phyloP scores from a whole-genome alignment of 257 asterid species.

The Salvia rosmarinus region DNA sequence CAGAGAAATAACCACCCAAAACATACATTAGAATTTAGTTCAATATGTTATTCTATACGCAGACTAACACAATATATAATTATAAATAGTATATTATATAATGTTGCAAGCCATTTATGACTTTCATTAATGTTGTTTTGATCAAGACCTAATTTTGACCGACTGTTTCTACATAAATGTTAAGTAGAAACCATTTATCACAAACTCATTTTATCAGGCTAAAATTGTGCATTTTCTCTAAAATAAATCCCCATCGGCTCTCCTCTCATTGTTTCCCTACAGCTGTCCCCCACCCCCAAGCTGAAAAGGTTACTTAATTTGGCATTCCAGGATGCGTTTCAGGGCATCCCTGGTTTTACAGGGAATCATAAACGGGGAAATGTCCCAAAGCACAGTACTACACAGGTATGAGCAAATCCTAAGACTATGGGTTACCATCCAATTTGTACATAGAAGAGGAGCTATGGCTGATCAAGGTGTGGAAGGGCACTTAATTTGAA shows the following conservation, averaged over 20 bases:
- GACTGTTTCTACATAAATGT: too few species aligned
- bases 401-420: background rate
- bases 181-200: too few species aligned
- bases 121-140: background rate
- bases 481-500: conserved; percentile 16
- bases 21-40: background rate
- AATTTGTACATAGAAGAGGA: conserved; percentile 20
- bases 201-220: too few species aligned
- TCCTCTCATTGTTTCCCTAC: too few species aligned
- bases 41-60: background rate
- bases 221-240: too few species aligned
- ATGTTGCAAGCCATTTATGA: background rate
- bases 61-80: background rate
- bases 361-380: background rate
- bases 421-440: background rate
- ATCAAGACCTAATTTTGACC: background rate
- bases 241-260: background rate
- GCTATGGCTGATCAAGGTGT: background rate
- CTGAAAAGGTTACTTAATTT: background rate
- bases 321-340: background rate
- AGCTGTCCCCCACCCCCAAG: background rate
- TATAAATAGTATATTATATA: background rate
- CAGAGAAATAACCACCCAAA: background rate
- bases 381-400: background rate
- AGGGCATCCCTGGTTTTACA: background rate